These are phyloP conservation scores for Aspergillus affinis DNA, from an alignment of 495 filamentous ascomycete species.

Conservation along the genomic window DNA sequence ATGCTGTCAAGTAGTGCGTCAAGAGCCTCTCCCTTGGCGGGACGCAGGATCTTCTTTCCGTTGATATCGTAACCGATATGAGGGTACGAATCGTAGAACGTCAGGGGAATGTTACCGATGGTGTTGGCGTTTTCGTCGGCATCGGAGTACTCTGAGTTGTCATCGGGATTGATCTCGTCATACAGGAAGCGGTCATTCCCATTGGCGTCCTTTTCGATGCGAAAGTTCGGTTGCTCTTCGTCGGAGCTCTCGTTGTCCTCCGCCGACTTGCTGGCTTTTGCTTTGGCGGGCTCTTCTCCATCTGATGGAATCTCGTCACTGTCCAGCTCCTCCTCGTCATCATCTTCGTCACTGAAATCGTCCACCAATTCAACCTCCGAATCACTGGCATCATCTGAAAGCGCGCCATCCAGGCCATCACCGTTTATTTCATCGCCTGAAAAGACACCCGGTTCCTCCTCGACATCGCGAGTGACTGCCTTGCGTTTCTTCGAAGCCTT, in stretches of 20 bases:
- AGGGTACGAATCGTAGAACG: constrained; percentile 95
- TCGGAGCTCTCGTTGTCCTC: constrained; percentile 23
- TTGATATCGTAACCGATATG: constrained; percentile 99
- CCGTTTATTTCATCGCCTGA: constrained; percentile 67
- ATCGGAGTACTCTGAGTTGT: constrained; percentile 93
- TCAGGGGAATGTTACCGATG: constrained; percentile 90
- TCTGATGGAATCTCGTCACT: constrained; percentile 55
- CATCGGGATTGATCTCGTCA: constrained; percentile 88
- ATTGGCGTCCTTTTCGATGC: constrained; percentile 64
- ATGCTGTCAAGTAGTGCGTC: constrained; percentile 95
- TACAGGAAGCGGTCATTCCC: constrained; percentile 76
- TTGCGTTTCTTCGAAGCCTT: constrained; percentile 57
- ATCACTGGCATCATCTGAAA: constrained; percentile 60
- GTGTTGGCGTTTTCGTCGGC: constrained; percentile 78
- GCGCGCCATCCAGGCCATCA: constrained; percentile 61
- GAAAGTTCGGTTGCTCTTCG: constrained; percentile 41
- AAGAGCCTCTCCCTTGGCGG: constrained; percentile 88
- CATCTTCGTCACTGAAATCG: constrained; percentile 45
- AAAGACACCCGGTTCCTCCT: constrained; percentile 49
- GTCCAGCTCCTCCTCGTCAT: constrained; percentile 45
- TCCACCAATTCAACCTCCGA: constrained; percentile 47
- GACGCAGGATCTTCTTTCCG: constrained; percentile 94
- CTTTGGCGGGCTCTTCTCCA: constrained; percentile 29
- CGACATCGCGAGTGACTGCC: constrained; percentile 54
- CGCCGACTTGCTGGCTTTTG: constrained; percentile 20